Conservation (phyloP, 2,329 filamentous ascomycete genomes). For the Ophiosphaerella herpotricha region DNA sequence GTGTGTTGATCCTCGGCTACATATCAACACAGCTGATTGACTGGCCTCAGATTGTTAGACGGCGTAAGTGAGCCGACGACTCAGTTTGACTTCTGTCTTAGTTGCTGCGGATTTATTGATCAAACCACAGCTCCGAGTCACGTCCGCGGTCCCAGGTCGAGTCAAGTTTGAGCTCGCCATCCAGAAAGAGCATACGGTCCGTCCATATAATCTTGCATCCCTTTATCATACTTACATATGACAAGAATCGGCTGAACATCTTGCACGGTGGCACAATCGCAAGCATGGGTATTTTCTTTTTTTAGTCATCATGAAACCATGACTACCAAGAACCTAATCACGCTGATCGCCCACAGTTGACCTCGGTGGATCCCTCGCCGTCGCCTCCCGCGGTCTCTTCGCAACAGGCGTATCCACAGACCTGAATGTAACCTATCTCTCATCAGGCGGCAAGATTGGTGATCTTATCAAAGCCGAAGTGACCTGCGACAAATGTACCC, state of each 20-base stretch:
- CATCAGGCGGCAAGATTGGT: constrained; percentile 66
- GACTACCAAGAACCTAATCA: neutral
- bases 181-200: constrained; percentile 73
- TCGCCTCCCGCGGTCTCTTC: constrained; percentile 67
- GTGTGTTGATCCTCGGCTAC: constrained; percentile 53
- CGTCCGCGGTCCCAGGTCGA: constrained; percentile 65
- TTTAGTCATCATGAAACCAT: neutral
- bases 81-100: too few relatives aligned
- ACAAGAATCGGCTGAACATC: constrained; percentile 74
- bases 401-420: constrained; percentile 71
- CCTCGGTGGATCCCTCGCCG: constrained; percentile 67
- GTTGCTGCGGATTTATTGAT: neutral
- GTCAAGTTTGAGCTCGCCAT: constrained; percentile 80
- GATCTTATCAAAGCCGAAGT: constrained; percentile 65
- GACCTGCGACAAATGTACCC: constrained; percentile 66
- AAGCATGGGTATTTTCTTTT: constrained; percentile 60
- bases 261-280: constrained; percentile 81
- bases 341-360: constrained; percentile 54
- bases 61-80: constrained; percentile 33
- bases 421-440: constrained; percentile 68
- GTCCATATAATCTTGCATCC: constrained; percentile 17
- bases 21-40: neutral
- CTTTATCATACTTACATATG: neutral
- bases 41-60: constrained; percentile 46
- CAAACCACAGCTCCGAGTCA: constrained; percentile 65